These are phyloP conservation scores for Coemansia umbellata DNA, from an alignment of 192 early-diverging fungal genomes.

Conservation along the genomic window DNA sequence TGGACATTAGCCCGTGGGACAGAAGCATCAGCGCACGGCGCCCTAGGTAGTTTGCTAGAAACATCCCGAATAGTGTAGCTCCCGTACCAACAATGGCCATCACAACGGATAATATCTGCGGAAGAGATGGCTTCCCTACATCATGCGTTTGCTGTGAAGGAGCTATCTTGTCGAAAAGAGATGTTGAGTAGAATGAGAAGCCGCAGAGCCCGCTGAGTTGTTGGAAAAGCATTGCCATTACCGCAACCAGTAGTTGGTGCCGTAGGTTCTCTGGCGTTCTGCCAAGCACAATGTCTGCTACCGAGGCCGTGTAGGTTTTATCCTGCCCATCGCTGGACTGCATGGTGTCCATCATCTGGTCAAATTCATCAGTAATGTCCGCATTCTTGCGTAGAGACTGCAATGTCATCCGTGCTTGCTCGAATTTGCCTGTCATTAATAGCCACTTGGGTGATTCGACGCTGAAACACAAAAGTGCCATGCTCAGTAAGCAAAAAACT, in stretches of 20 bases:
- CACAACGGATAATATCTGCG: conserved; percentile 31
- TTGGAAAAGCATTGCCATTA: conserved; percentile 65
- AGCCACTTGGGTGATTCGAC: conserved; percentile 77
- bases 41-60: conserved; percentile 60
- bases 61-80: conserved; percentile 24
- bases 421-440: conserved; percentile 51
- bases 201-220: conserved; percentile 79
- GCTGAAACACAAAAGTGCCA: conserved; percentile 54
- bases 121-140: conserved; percentile 16
- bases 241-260: conserved; percentile 56
- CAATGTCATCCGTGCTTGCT: conserved; percentile 51
- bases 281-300: conserved; percentile 54
- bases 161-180: conserved; percentile 53
- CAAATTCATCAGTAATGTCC: conserved; percentile 56
- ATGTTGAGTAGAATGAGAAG: conserved; percentile 74
- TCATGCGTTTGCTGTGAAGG: not conserved
- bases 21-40: conserved; percentile 63
- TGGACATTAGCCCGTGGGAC: conserved; percentile 55
- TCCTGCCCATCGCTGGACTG: too few species aligned
- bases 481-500: conserved; percentile 52
- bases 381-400: conserved; percentile 48
- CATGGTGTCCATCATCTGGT: conserved; percentile 44
- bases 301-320: conserved; percentile 15
- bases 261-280: conserved; percentile 53
- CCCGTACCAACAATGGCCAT: conserved; percentile 22